Base-by-base conservation (phyloP, 2,329 filamentous ascomycete species). In the Pseudogymnoascus verrucosus region DNA sequence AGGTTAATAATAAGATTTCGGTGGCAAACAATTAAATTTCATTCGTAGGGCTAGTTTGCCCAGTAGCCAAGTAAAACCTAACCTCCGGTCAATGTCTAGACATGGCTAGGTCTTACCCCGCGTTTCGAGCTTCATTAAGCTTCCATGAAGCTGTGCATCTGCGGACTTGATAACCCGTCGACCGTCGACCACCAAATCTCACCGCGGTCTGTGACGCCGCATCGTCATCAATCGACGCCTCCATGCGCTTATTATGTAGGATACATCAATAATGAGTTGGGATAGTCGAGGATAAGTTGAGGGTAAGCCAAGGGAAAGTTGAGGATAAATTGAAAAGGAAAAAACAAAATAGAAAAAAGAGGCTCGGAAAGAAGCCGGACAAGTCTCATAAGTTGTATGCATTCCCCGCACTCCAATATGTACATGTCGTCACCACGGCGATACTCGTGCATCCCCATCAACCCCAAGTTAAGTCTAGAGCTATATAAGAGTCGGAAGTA, bases 101-200 rank as follows among this genome's bases (percentile, higher is more conserved):
- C 44, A 28, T 51, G 44, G 44, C 44, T 51, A 51, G 42, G 44
- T 28, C 44, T 51, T 51, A 51, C 44, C 44, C 44, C 44, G 44
- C 44, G 44, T 51, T 51, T 51, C 3, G 44, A 51, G 44, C 44
- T 51, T 16, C 23, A 51, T 51, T 51, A 28, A 51, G 44, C 44
- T 51, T 51, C 12, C 44, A 28, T n/a, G 23, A 16, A n/a, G 44
- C 44, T 51, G 44, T 51, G 44, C 44, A 51, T 16, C 44, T 28
- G 12, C 44, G 44, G 44, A 51, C 44, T 28, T 51, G 44, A 28
- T 16, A 51, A 51, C 44, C 44, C 44, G 44, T 51, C 1, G 14
- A 12, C 44, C 21, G 23, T 28, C 2, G 23, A n/a, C 23, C 10
- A 14, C 28, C 23, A 10, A 51, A 28, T 51, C 23, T 26, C 44